A percentile compares a stretch with the other conserved stretches of the same genome.
phyloP scores from a whole-genome alignment of 805 yeast genomes.

The Lipomyces yamanashiensis region DNA sequence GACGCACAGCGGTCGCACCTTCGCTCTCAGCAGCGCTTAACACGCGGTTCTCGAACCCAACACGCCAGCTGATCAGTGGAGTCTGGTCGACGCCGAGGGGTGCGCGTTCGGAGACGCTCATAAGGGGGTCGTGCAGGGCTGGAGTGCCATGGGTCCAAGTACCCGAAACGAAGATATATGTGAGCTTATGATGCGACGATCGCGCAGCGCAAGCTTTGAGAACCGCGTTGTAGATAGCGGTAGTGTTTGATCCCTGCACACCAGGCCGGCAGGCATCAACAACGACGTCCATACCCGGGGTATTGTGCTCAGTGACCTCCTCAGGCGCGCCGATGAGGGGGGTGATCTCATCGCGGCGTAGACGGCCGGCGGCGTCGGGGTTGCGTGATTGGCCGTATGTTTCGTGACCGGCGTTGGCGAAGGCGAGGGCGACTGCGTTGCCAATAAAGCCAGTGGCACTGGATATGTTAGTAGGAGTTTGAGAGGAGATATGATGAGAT shows the following conservation, averaged over 20 bases:
- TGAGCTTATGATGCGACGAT: slow-evolving; percentile 17
- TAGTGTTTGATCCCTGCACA: slow-evolving; percentile 1
- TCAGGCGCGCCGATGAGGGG: slow-evolving; percentile 25
- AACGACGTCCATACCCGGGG: slow-evolving; percentile 22
- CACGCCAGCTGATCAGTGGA: slow-evolving; percentile 24
- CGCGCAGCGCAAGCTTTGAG: slow-evolving; percentile 13
- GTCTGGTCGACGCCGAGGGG: slow-evolving; percentile 19
- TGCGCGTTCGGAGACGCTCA: slow-evolving; percentile 21
- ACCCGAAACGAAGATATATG: slow-evolving; percentile 23
- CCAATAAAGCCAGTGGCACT: slow-evolving; percentile 27
- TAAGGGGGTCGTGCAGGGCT: slow-evolving; percentile 6
- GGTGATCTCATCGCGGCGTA: slow-evolving; percentile 19
- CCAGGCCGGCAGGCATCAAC: slow-evolving; percentile 23
- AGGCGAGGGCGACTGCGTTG: slow-evolving; percentile 14
- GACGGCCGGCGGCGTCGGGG: not conserved
- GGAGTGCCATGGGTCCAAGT: slow-evolving; percentile 29
- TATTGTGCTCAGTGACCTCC: not conserved
- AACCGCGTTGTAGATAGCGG: slow-evolving; percentile 18
- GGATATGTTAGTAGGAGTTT: not conserved
- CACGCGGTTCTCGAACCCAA: slow-evolving; percentile 19
- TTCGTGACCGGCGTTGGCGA: slow-evolving; percentile 23
- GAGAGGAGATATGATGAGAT: not conserved
- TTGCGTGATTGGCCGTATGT: slow-evolving; percentile 24
- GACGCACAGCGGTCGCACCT: slow-evolving; percentile 4
- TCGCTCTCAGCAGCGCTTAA: slow-evolving; percentile 13